Percentiles rank a stretch among this genome's conserved stretches.
These are phyloP conservation scores for Neopestalotiopsis rosae DNA, from an alignment of 2,329 filamentous ascomycete species.

Conservation along the genomic window DNA sequence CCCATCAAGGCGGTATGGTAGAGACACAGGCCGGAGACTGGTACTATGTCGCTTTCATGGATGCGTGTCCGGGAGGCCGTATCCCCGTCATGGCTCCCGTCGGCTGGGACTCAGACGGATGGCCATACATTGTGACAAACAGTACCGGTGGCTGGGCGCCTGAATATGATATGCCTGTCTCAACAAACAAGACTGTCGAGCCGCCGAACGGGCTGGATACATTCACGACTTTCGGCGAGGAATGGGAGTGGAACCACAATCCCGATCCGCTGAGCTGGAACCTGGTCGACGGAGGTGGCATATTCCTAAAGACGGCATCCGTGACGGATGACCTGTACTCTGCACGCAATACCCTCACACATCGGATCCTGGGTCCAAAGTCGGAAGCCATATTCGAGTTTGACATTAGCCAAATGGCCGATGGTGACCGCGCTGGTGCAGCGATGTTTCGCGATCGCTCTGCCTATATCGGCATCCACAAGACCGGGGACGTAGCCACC, in stretches of 20 bases:
- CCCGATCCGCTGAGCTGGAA: constrained; percentile 51
- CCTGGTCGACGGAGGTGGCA: constrained; percentile 40
- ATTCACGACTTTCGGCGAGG: constrained; percentile 46
- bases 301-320: constrained; percentile 52
- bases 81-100: constrained; percentile 63
- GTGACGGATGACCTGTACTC: constrained; percentile 54
- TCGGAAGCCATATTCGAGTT: constrained; percentile 53
- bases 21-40: constrained; percentile 56
- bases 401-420: constrained; percentile 49
- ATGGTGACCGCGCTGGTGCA: constrained; percentile 56
- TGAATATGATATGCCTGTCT: constrained; percentile 13
- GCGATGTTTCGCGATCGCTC: constrained; percentile 55
- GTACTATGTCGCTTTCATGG: constrained; percentile 65
- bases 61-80: constrained; percentile 60
- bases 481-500: constrained; percentile 31
- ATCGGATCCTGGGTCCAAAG: constrained; percentile 49
- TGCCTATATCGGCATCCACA: constrained; percentile 55
- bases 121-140: not conserved
- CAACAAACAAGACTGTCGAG: constrained; percentile 32
- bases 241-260: constrained; percentile 67
- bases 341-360: constrained; percentile 50
- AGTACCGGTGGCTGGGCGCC: not conserved
- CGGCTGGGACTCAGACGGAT: constrained; percentile 57
- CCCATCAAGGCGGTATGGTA: constrained; percentile 63
- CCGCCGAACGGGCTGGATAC: constrained; percentile 44